A percentile compares a stretch with the other conserved stretches of the same genome.
These are phyloP conservation scores for Leccinum variabile DNA, from an alignment of 1,284 basidiomycete genomes.

Conservation along the genomic window DNA sequence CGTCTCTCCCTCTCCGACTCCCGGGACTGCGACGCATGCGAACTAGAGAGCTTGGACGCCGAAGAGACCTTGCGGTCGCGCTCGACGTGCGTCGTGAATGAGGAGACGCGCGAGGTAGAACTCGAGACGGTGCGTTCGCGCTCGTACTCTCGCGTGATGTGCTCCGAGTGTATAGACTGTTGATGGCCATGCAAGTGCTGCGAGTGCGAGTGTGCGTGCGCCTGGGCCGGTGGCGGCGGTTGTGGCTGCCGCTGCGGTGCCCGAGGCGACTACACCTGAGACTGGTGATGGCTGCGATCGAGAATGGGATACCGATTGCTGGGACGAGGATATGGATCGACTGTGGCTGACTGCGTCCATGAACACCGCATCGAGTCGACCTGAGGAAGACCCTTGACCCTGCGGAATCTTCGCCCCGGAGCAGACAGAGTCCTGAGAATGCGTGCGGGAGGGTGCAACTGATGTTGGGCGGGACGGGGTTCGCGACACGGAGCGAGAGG, in stretches of 20 bases:
- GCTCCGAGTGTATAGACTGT: constrained; percentile 27
- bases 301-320: constrained; percentile 14
- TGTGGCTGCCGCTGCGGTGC: neutral
- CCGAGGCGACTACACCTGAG: neutral
- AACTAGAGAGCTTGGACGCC: constrained; percentile 27
- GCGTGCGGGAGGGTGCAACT: constrained; percentile 31
- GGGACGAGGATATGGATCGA: constrained; percentile 26
- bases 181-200: neutral
- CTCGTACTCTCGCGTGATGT: constrained; percentile 22
- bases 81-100: constrained; percentile 26
- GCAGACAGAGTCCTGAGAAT: constrained; percentile 31
- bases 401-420: constrained; percentile 33
- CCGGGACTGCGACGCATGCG: constrained; percentile 23
- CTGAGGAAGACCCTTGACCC: constrained; percentile 13
- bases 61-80: constrained; percentile 30
- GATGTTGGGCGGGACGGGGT: constrained; percentile 30
- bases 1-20: constrained; percentile 27
- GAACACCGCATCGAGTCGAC: constrained; percentile 25
- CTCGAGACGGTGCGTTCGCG: constrained; percentile 27
- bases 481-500: constrained; percentile 33
- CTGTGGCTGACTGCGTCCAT: constrained; percentile 28
- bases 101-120: constrained; percentile 29
- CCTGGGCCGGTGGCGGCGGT: too few relatives aligned
- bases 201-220: too few relatives aligned
- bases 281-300: constrained; percentile 19